Base-by-base conservation (phyloP, 2,329 filamentous ascomycete genomes). In the Amylocarpus encephaloides region DNA sequence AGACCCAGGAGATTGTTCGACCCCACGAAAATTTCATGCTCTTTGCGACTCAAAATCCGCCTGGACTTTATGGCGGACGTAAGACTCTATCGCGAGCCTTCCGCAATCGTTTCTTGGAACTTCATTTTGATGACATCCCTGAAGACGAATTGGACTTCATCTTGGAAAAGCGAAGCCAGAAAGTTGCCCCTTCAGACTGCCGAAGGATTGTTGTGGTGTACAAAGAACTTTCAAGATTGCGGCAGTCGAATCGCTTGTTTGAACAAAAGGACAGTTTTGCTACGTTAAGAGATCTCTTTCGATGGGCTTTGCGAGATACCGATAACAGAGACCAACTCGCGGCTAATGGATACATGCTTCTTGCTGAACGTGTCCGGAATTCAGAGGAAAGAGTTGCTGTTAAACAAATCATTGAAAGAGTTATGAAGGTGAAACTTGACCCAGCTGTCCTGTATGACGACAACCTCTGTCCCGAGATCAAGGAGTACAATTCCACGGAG, bases 241-340 rank as follows among this genome's bases (percentile, higher is more conserved):
- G 94, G 19, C 94, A 98, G 69, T 89, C 91, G 18, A 92, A 83
- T 63, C 78, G 94, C 40, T 73, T 98, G 5, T 98, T 98, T 64
- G 94, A 98, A 70, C 89, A 96, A 63, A 95, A 95, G 68, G 93
- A 92, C 65, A 92, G 92, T 66, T 98, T 98, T 67, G 93, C 94
- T 1, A 99, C 93, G 1, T 74, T 99, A 41, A 80, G 93, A 77
- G 93, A 99, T 67, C 73, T 99, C 34, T 99, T 98, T 65, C 79
- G 93, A 59, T 99, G 93, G 93, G 92, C 93, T 3, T 72, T 94
- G 50, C 80, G 93, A 61, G 81, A 83, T 50, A 90, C 90, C 0
- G 88, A 95, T 57, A 88, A 84, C 26, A 82, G 91, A 10, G 86
- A 97, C 56, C 84, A 96, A 56, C 82, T 99, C 51, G 93, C 93